Conservation (phyloP, 2,329 filamentous ascomycete genomes). For the Exophiala phaeomuriformis region DNA sequence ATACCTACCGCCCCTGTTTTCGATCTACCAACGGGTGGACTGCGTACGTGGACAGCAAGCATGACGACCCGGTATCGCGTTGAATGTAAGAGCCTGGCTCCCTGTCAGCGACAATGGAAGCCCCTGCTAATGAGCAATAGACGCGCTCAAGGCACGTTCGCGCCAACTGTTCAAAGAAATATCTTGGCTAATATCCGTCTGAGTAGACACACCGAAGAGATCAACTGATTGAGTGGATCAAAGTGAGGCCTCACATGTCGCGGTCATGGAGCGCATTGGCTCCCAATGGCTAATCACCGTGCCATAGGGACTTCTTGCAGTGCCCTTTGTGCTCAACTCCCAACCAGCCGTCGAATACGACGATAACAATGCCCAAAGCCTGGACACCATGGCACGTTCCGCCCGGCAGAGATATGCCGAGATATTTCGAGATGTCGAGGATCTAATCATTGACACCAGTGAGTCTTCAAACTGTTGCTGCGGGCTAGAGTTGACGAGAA, state of each 20-base stretch:
- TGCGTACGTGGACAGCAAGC: neutral
- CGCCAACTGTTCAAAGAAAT: neutral
- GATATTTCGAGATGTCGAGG: conserved; percentile 89
- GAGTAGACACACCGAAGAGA: conserved; percentile 83
- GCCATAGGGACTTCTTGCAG: conserved; percentile 64
- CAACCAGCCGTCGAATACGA: conserved; percentile 85
- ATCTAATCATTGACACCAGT: conserved; percentile 89
- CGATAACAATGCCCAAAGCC: conserved; percentile 35
- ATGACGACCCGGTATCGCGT: conserved; percentile 51
- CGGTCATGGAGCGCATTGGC: neutral
- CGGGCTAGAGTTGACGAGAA: neutral
- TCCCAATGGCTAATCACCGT: conserved; percentile 21
- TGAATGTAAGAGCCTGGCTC: conserved; percentile 55
- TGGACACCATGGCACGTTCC: conserved; percentile 66
- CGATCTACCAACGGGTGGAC: too few species aligned
- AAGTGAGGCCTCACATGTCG: conserved; percentile 42
- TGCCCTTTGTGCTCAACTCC: conserved; percentile 93
- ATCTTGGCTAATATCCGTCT: conserved; percentile 14
- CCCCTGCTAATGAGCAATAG: conserved; percentile 34
- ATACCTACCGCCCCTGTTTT: too few species aligned
- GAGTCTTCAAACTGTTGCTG: conserved; percentile 26
- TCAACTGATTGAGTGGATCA: conserved; percentile 94
- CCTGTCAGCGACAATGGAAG: neutral
- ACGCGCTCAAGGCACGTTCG: conserved; percentile 54
- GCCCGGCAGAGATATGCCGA: conserved; percentile 86